These are phyloP conservation scores for Camellia granthamiana DNA, from an alignment of 148 eudicot genomes.

Conservation along the genomic window DNA sequence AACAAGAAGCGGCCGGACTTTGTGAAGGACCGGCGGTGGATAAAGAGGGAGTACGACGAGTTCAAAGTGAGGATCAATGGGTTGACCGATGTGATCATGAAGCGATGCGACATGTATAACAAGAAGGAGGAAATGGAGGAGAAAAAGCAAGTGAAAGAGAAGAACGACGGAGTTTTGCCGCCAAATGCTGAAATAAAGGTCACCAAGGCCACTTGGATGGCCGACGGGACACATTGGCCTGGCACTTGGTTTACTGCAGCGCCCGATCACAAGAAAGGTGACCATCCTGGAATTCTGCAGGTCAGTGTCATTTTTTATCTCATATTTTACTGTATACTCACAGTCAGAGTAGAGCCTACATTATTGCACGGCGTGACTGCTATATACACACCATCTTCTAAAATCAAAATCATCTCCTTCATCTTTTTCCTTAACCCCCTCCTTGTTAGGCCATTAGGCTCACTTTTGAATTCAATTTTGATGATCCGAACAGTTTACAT, in stretches of 20 bases:
- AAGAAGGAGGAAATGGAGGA: constrained; percentile 44
- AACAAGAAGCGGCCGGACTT: constrained; percentile 73
- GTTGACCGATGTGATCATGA: constrained; percentile 67
- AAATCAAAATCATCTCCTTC: too few relatives aligned
- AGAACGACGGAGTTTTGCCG: constrained; percentile 23
- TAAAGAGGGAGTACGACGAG: constrained; percentile 91
- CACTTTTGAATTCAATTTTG: too few relatives aligned
- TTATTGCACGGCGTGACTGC: too few relatives aligned
- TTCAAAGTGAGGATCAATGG: constrained; percentile 88
- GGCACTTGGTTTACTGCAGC: constrained; percentile 65
- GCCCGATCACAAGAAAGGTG: constrained; percentile 76
- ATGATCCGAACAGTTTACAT: too few relatives aligned
- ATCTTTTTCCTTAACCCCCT: too few relatives aligned
- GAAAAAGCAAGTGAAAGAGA: constrained; percentile 31
- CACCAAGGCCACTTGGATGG: constrained; percentile 90
- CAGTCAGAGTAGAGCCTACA: too few relatives aligned
- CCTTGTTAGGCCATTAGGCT: too few relatives aligned
- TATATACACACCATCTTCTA: too few relatives aligned
- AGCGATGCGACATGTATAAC: constrained; percentile 72
- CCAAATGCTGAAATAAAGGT: constrained; percentile 21
- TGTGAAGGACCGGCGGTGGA: constrained; percentile 91
- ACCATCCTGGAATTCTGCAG: constrained; percentile 90
- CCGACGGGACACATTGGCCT: constrained; percentile 94
- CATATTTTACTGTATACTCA: too few relatives aligned
- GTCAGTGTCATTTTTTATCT: constrained; percentile 16